phyloP scores from a whole-genome alignment of 768 basidiomycete genomes.

The Termitomyces sp. region DNA sequence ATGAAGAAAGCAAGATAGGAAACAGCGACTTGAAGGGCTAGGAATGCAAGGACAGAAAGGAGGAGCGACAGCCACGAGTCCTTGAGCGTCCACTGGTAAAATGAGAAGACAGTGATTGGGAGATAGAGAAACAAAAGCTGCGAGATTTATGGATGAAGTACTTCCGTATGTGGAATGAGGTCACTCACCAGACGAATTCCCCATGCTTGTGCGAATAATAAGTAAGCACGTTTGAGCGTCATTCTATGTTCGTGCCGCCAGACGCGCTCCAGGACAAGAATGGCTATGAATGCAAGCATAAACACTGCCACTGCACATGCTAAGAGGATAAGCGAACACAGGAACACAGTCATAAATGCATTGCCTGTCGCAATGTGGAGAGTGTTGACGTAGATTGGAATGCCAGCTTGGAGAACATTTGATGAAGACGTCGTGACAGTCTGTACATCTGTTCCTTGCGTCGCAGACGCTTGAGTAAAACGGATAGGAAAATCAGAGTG shows the following conservation, averaged over 20 bases:
- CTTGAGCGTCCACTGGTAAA: slow-evolving; percentile 88
- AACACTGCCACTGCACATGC: slow-evolving; percentile 53
- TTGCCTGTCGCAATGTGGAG: slow-evolving; percentile 80
- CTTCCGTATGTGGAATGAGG: neutral
- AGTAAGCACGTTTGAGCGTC: slow-evolving; percentile 30
- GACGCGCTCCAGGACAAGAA: slow-evolving; percentile 26
- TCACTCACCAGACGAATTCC: slow-evolving; percentile 57
- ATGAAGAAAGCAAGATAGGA: slow-evolving; percentile 44
- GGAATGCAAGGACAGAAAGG: slow-evolving; percentile 66
- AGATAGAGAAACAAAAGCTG: slow-evolving; percentile 60
- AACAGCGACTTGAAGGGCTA: slow-evolving; percentile 46
- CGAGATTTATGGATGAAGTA: neutral
- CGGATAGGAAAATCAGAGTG: neutral
- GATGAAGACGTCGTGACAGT: slow-evolving; percentile 58
- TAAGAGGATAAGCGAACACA: slow-evolving; percentile 62
- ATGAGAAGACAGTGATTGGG: slow-evolving; percentile 71
- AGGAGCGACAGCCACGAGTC: slow-evolving; percentile 87
- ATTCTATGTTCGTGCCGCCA: slow-evolving; percentile 9
- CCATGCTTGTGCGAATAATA: slow-evolving; percentile 54
- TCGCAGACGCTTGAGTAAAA: slow-evolving; percentile 9
- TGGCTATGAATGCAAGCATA: slow-evolving; percentile 43
- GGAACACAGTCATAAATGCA: slow-evolving; percentile 87
- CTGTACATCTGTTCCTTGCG: slow-evolving; percentile 43
- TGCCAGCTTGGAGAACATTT: slow-evolving; percentile 71
- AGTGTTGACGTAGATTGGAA: slow-evolving; percentile 78